Percentiles rank a stretch among this genome's conserved stretches.
phyloP scores from a whole-genome alignment of 2,329 filamentous ascomycete species.

The Arthrobotrys sinensis region DNA sequence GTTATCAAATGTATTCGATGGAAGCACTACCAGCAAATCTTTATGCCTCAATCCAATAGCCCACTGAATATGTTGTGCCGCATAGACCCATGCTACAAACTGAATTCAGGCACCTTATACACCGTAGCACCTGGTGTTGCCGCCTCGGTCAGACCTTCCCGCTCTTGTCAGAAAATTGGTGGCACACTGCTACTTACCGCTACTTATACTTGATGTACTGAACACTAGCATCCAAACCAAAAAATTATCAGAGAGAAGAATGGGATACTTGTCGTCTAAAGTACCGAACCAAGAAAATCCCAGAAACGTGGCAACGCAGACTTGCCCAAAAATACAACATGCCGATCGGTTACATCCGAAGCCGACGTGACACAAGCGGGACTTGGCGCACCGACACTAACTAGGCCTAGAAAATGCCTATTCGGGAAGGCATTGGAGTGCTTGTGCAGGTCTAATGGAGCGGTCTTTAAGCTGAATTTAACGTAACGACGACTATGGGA shows the following conservation, averaged over 20 bases:
- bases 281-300: too few relatives aligned
- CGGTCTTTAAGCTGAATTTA: too few relatives aligned
- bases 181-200: too few relatives aligned
- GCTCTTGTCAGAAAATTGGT: too few relatives aligned
- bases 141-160: background rate
- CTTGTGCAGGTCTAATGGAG: background rate
- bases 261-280: too few relatives aligned
- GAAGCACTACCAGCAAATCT: too few relatives aligned
- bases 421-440: background rate
- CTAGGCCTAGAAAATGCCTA: conserved; percentile 24
- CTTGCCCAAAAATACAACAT: background rate
- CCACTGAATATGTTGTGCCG: background rate
- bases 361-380: conserved; percentile 19
- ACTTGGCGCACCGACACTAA: conserved; percentile 22
- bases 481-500: too few relatives aligned
- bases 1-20: too few relatives aligned
- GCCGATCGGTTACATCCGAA: conserved; percentile 1
- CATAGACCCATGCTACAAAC: background rate
- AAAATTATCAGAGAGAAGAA: too few relatives aligned
- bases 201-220: too few relatives aligned
- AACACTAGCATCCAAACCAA: too few relatives aligned
- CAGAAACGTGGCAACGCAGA: conserved; percentile 1
- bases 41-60: background rate
- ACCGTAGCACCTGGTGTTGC: background rate
- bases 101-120: conserved; percentile 10